These are phyloP conservation scores for Metarhizium guizhouense DNA, from an alignment of 2,329 filamentous ascomycete species.

Conservation along the genomic window DNA sequence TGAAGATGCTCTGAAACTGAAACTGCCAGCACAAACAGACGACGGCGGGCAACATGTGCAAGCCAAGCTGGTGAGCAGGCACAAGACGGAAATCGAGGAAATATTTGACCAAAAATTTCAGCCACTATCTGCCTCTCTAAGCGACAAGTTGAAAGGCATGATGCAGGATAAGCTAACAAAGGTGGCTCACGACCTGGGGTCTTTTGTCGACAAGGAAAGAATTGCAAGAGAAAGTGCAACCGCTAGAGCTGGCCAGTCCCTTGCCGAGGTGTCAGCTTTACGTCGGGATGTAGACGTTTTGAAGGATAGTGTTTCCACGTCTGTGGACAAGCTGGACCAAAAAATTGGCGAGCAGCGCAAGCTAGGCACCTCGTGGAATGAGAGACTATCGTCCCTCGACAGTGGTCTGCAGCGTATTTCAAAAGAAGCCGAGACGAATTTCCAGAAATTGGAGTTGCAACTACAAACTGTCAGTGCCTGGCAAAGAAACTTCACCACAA, in stretches of 20 bases:
- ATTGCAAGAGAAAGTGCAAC: conserved; percentile 3
- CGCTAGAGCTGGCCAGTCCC: conserved; percentile 2
- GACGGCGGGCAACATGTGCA: neutral
- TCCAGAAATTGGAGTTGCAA: conserved; percentile 24
- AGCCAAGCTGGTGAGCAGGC: neutral
- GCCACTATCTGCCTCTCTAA: neutral
- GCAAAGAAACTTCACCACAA: conserved; percentile 40
- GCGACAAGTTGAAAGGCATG: neutral
- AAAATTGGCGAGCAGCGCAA: neutral
- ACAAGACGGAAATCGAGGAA: neutral
- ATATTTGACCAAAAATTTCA: conserved; percentile 3
- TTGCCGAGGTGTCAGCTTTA: conserved; percentile 4
- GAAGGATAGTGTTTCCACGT: neutral
- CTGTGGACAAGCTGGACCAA: neutral
- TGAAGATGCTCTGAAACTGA: neutral
- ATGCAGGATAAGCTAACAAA: conserved; percentile 7
- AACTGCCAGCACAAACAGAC: neutral
- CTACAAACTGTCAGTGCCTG: conserved; percentile 33
- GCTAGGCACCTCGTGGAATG: neutral
- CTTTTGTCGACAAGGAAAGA: conserved; percentile 14
- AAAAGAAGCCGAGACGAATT: conserved; percentile 2
- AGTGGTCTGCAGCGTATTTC: neutral
- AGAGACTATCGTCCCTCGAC: conserved; percentile 2
- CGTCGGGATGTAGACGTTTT: conserved; percentile 2
- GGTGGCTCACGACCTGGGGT: conserved; percentile 6